These are phyloP conservation scores for Globisporangium iwayamae DNA, from an alignment of 352 stramenopile species.

Conservation along the genomic window DNA sequence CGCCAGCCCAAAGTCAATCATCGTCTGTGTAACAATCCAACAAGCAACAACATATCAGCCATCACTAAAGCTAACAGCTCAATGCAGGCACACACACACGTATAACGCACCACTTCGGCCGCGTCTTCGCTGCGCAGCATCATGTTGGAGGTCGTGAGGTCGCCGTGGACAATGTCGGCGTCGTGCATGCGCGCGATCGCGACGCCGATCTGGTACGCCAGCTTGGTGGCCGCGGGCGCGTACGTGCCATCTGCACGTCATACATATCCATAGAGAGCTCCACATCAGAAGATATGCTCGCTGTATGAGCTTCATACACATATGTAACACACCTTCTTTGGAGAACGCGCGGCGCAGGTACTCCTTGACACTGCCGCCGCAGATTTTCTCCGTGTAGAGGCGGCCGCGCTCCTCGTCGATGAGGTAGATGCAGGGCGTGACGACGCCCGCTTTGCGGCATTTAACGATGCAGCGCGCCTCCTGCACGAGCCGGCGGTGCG, in stretches of 20 bases:
- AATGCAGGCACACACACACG: neutral
- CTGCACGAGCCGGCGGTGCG: constrained; percentile 73
- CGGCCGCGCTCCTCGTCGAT: constrained; percentile 73
- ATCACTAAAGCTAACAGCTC: neutral
- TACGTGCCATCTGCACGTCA: constrained; percentile 25
- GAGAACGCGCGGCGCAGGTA: constrained; percentile 49
- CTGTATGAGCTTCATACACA: too few relatives aligned
- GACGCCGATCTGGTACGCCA: constrained; percentile 82
- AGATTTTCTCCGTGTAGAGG: constrained; percentile 68
- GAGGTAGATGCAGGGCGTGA: constrained; percentile 74
- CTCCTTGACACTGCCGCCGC: constrained; percentile 68
- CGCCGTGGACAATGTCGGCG: constrained; percentile 90
- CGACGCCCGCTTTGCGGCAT: constrained; percentile 64
- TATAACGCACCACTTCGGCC: constrained; percentile 50
- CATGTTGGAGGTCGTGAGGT: constrained; percentile 94
- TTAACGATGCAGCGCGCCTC: constrained; percentile 82
- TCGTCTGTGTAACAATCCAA: constrained; percentile 36
- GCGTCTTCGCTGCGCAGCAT: constrained; percentile 78
- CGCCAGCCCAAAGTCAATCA: constrained; percentile 85
- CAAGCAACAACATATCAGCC: neutral
- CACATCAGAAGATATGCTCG: neutral
- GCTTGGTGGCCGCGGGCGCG: constrained; percentile 36
- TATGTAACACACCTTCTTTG: constrained; percentile 31
- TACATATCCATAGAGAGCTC: neutral
- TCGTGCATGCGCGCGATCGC: constrained; percentile 92